Base-by-base conservation (phyloP, 768 basidiomycete species). In the Mycena amicta region DNA sequence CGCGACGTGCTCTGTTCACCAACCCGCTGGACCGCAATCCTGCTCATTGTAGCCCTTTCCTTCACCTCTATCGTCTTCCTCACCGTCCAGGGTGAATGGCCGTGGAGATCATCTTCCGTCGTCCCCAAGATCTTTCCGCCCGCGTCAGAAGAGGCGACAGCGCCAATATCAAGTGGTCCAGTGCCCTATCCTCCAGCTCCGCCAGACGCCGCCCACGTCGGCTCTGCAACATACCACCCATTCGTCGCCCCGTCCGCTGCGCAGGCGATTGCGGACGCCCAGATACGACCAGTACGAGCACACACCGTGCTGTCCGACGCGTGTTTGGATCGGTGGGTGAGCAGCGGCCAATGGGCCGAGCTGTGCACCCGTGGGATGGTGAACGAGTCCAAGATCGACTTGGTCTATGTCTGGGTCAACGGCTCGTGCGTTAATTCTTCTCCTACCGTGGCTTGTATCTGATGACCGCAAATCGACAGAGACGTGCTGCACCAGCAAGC, bases 331-430 rank as follows among this genome's bases (percentile, higher is more conserved):
- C 54, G 26, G 18, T 66, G 65, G 65, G 57, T 66, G 28, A 49
- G 53, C 0, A 58, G 53, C 6, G 65, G 62, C 1, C 37, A 26
- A 33, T 66, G 65, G 65, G 50, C 43, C 4, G 62, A 61, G 3
- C 65, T 62, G 2, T 66, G 65, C 27, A 54, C 47, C 18, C 18
- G 53, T 31, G 31, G 22, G 6, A 61, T 63, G 59, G 62, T 66
- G 3, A 25, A 53, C 3, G 65, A 66, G 4, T 27, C 65, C 4
- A 20, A 23, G 22, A 54, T 66, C 8, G 65, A 66, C 50, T 46
- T 66, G 2, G 62, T 66, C 16, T 66, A 61, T 26, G 50, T 61
- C 46, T 66, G 65, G 65, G 62, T 63, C 28, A 66, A 66, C 46
- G 65, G 65, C 50, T 66, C 64, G 64, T 66, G 56, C 53, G 64